These are phyloP conservation scores for Saccharomyces hybrid DNA, from an alignment of 1,139 yeast genomes.

Conservation along the genomic window DNA sequence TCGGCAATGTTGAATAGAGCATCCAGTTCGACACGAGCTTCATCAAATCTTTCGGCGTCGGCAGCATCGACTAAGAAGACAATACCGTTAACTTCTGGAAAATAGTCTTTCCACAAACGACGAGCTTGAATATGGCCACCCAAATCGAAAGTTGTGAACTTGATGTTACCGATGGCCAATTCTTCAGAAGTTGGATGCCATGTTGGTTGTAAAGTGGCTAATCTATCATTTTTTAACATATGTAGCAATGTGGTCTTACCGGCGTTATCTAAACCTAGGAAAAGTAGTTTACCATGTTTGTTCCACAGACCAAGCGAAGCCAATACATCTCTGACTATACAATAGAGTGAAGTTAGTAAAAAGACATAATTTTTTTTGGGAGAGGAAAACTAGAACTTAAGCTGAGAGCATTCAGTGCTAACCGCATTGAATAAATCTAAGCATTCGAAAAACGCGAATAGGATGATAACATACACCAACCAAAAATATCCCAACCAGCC, in stretches of 20 bases:
- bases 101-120: conserved; percentile 97
- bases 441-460: conserved; percentile 3
- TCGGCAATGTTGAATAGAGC: conserved; percentile 90
- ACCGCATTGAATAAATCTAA: not conserved
- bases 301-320: conserved; percentile 95
- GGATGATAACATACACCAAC: conserved; percentile 29
- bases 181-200: conserved; percentile 98
- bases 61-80: conserved; percentile 97
- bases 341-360: conserved; percentile 1
- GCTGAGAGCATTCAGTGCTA: not conserved
- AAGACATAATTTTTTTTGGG: not conserved
- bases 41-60: conserved; percentile 90
- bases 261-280: conserved; percentile 95
- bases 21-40: conserved; percentile 90
- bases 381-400: not conserved
- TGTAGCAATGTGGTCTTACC: conserved; percentile 96
- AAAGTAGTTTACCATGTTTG: conserved; percentile 93
- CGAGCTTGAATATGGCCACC: conserved; percentile 99
- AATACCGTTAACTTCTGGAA: conserved; percentile 98
- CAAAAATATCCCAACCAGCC: conserved; percentile 31
- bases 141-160: conserved; percentile 94
- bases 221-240: conserved; percentile 93
- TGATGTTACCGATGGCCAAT: conserved; percentile 89
- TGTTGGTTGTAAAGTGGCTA: conserved; percentile 96
- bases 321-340: conserved; percentile 75